Conservation (phyloP, 2,329 filamentous ascomycete genomes). For the Cucurbitaria berberidis region DNA sequence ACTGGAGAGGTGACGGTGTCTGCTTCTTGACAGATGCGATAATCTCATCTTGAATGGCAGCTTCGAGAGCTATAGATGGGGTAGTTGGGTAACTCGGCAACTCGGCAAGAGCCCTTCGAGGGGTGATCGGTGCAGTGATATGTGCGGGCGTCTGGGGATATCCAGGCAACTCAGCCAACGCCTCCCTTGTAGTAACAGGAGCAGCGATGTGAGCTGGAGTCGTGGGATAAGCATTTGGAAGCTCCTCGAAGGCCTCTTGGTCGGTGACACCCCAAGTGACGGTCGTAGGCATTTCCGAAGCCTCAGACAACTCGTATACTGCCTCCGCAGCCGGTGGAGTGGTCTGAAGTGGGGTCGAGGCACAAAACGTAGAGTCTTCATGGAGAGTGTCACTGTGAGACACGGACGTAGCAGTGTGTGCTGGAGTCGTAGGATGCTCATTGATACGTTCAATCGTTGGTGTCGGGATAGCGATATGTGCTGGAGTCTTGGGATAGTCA, state of each 20-base stretch:
- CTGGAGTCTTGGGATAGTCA: conserved; percentile 25
- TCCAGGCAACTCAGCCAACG: not conserved
- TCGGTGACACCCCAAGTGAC: not conserved
- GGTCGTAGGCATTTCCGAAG: not conserved
- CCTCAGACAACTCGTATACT: not conserved
- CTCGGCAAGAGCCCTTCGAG: conserved; percentile 23
- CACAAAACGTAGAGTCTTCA: not conserved
- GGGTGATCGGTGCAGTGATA: conserved; percentile 23
- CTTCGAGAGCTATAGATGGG: conserved; percentile 30
- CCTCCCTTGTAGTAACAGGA: conserved; percentile 14
- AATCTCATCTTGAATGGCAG: conserved; percentile 35
- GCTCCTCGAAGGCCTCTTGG: conserved; percentile 5
- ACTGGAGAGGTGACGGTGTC: conserved; percentile 26
- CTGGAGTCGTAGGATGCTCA: not conserved
- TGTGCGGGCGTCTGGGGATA: conserved; percentile 20
- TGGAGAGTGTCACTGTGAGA: not conserved
- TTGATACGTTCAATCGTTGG: not conserved
- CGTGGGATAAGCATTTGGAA: conserved; percentile 6
- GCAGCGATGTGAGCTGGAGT: conserved; percentile 16
- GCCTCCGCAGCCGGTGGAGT: not conserved
- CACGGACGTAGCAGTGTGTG: not conserved
- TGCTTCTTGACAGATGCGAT: conserved; percentile 35
- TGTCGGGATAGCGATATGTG: conserved; percentile 2
- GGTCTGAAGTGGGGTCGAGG: not conserved
- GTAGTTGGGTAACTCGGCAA: conserved; percentile 30